Evolutionary conservation across 2,329 filamentous ascomycete species (phyloP).

Genomic region (Moelleriella libera): DNA sequence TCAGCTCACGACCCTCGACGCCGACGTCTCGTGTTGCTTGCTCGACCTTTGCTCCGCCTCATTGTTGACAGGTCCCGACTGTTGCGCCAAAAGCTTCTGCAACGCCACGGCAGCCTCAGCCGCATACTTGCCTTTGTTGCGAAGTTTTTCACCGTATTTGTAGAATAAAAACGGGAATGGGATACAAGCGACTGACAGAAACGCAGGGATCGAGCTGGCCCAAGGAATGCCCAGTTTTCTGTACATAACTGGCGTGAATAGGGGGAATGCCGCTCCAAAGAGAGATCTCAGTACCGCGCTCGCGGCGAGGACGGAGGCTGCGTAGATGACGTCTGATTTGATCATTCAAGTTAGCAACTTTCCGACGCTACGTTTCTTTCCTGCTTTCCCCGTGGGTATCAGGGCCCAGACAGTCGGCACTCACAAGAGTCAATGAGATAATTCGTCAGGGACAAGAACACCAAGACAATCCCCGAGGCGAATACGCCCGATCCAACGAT

Average conservation of each 20-base stretch:
- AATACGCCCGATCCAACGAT: conserved; percentile 30
- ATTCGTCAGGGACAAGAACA: conserved; percentile 52
- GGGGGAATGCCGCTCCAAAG: conserved; percentile 59
- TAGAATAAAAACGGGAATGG: conserved; percentile 68
- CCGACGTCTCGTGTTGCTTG: background rate
- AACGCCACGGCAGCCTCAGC: conserved; percentile 51
- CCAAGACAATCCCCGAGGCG: conserved; percentile 43
- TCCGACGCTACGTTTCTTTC: background rate
- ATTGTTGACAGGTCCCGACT: conserved; percentile 14
- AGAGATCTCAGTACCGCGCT: conserved; percentile 58
- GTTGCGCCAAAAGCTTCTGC: conserved; percentile 21
- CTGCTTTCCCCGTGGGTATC: background rate
- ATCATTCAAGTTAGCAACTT: background rate
- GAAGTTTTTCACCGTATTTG: conserved; percentile 50
- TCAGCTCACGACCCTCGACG: no score
- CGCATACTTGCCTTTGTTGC: conserved; percentile 55
- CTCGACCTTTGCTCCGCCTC: conserved; percentile 5
- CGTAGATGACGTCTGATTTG: conserved; percentile 50
- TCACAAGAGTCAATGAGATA: conserved; percentile 52
- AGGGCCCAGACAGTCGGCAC: conserved; percentile 1
- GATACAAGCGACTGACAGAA: conserved; percentile 56
- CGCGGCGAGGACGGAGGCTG: conserved; percentile 60
- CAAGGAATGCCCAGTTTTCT: conserved; percentile 55
- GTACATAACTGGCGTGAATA: conserved; percentile 53
- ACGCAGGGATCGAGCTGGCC: conserved; percentile 60